A percentile compares a stretch with the other conserved stretches of the same genome.
Evolutionary conservation across 371 early-diverging fungal species (phyloP).

Genomic region (Mortierella sp.): DNA sequence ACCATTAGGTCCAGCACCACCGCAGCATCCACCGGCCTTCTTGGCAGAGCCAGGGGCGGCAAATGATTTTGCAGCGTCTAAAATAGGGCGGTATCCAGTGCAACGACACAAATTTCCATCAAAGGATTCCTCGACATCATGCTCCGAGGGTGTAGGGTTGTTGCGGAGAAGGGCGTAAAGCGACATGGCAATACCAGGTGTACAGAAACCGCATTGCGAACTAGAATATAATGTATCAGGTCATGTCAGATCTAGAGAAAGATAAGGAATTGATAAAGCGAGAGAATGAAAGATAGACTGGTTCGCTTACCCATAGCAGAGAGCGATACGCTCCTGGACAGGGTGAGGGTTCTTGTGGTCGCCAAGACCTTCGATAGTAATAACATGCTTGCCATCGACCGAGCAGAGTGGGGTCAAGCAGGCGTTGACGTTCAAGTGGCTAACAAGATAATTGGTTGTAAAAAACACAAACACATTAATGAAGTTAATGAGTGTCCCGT

Average conservation of each 20-base stretch:
- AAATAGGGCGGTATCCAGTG: conserved; percentile 86
- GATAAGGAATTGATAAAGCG: background rate
- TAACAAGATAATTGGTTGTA: conserved; percentile 16
- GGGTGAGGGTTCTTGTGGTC: conserved; percentile 76
- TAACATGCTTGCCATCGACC: conserved; percentile 81
- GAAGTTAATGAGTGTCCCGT: conserved; percentile 18
- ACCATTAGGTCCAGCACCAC: conserved; percentile 43
- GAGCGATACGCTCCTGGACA: conserved; percentile 73
- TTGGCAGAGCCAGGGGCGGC: conserved; percentile 47
- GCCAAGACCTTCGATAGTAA: conserved; percentile 85
- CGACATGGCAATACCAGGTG: conserved; percentile 88
- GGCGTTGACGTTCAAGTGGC: conserved; percentile 74
- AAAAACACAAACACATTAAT: conserved; percentile 11
- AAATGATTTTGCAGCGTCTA: conserved; percentile 82
- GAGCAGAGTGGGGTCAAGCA: conserved; percentile 80
- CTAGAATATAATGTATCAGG: conserved; percentile 24
- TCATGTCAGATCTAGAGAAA: background rate
- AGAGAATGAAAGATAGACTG: background rate
- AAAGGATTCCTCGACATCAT: conserved; percentile 82
- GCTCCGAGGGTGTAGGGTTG: conserved; percentile 70
- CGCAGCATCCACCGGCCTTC: conserved; percentile 55
- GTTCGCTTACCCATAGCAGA: conserved; percentile 62
- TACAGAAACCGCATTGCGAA: conserved; percentile 89
- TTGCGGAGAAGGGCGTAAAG: conserved; percentile 78
- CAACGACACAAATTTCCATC: conserved; percentile 90